Conservation (phyloP, 1,284 basidiomycete species). For the Papiliotrema flavescens region DNA sequence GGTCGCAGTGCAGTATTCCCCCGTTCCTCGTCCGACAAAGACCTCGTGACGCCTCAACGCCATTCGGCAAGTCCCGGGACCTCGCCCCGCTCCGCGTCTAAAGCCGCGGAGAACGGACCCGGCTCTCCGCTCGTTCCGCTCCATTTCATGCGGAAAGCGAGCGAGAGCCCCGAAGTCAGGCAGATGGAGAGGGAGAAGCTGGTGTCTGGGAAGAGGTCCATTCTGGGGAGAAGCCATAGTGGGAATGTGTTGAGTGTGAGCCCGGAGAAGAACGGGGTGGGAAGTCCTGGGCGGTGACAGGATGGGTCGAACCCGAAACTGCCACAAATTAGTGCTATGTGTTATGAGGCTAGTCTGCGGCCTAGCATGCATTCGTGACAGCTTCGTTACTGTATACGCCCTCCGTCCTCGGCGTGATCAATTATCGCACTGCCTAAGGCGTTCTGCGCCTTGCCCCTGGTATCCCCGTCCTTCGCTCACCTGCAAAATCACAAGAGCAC, state of each 20-base stretch:
- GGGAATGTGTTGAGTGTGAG: background rate
- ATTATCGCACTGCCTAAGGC: too few relatives aligned
- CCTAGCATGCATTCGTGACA: too few relatives aligned
- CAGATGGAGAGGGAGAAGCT: constrained; percentile 35
- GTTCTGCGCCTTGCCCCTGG: too few relatives aligned
- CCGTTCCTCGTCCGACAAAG: background rate
- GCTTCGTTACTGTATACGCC: too few relatives aligned
- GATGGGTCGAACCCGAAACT: too few relatives aligned
- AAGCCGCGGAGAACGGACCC: background rate
- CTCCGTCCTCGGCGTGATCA: too few relatives aligned
- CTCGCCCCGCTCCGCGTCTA: constrained; percentile 1
- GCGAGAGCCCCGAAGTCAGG: constrained; percentile 36
- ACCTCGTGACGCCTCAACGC: background rate
- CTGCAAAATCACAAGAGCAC: too few relatives aligned
- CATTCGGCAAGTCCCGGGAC: background rate
- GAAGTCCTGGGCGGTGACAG: too few relatives aligned
- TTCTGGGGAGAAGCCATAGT: constrained; percentile 8
- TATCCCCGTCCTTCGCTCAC: too few relatives aligned
- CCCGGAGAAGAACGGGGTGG: background rate
- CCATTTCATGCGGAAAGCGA: constrained; percentile 40
- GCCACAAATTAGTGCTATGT: too few relatives aligned
- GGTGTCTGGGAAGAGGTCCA: constrained; percentile 10
- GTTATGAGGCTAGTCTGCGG: too few relatives aligned
- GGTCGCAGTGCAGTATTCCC: background rate
- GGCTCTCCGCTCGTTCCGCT: constrained; percentile 33